Percentiles rank a stretch among this genome's conserved stretches.
Evolutionary conservation across 2,329 filamentous ascomycete genomes (phyloP).

Genomic region (Endoconidiophora laricicola): DNA sequence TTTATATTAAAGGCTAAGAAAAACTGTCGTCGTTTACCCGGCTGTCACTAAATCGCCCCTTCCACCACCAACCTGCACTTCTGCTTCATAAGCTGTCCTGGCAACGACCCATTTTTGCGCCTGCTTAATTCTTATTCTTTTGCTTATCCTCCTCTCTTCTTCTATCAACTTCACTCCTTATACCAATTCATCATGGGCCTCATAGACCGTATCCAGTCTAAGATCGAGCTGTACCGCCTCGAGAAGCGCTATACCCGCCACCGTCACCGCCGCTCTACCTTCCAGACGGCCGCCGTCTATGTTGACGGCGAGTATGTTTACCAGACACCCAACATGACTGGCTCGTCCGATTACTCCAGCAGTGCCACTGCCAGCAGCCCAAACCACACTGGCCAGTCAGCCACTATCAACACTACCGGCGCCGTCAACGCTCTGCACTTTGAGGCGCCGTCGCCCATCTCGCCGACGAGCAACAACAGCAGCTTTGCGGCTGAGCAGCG

Average conservation of each 20-base stretch:
- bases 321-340: constrained; percentile 43
- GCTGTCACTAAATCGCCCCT: no score
- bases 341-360: constrained; percentile 26
- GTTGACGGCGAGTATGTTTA: constrained; percentile 93
- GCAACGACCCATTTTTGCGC: background rate
- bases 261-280: constrained; percentile 71
- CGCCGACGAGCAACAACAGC: background rate
- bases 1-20: background rate
- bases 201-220: constrained; percentile 44
- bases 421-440: constrained; percentile 5
- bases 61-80: no score
- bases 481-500: constrained; percentile 1
- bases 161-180: background rate
- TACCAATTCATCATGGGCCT: constrained; percentile 28
- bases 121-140: background rate
- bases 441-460: constrained; percentile 3
- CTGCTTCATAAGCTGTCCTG: no score
- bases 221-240: constrained; percentile 82
- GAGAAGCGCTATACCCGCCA: constrained; percentile 90
- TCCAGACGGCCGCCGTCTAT: constrained; percentile 77
- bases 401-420: background rate
- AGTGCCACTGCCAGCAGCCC: background rate
- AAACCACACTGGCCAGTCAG: background rate
- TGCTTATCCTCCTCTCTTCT: background rate
- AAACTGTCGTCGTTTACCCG: no score